Conservation (phyloP, 306 rosid species). For the Canavalia ensiformis region DNA sequence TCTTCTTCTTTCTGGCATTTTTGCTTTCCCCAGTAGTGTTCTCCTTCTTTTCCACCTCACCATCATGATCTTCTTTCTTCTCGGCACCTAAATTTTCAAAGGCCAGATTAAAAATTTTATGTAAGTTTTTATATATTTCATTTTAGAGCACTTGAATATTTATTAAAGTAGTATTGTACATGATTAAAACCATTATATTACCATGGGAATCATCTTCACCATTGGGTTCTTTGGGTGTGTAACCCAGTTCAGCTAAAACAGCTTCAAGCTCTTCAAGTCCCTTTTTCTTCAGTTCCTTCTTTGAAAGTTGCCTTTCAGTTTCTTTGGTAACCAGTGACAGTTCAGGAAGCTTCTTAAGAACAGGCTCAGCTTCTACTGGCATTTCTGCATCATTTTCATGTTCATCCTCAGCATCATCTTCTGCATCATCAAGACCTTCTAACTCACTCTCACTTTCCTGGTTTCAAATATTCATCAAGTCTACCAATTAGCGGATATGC, state of each 20-base stretch:
- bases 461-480: slow-evolving; percentile 36
- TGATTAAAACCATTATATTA: slow-evolving; percentile 40
- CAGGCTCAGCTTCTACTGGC: slow-evolving; percentile 56
- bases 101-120: neutral
- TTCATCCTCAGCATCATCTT: slow-evolving; percentile 68
- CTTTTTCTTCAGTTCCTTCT: slow-evolving; percentile 84
- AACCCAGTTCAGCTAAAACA: slow-evolving; percentile 83
- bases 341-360: slow-evolving; percentile 52
- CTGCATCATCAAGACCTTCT: slow-evolving; percentile 65
- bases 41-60: slow-evolving; percentile 65
- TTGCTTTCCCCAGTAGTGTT: slow-evolving; percentile 66
- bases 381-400: slow-evolving; percentile 59
- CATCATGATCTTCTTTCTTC: slow-evolving; percentile 54
- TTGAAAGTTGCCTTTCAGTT: slow-evolving; percentile 81
- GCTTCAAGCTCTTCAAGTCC: slow-evolving; percentile 87
- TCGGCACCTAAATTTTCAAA: slow-evolving; percentile 49
- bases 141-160: too few relatives aligned
- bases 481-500: slow-evolving; percentile 27
- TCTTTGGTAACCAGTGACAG: slow-evolving; percentile 63
- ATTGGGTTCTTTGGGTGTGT: slow-evolving; percentile 49
- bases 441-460: slow-evolving; percentile 78
- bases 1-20: slow-evolving; percentile 74
- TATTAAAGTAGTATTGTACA: neutral
- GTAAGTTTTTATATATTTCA: neutral
- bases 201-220: slow-evolving; percentile 65